Conservation (phyloP, 164 flowering plant species). For the Tetrastigma voinierianum region DNA sequence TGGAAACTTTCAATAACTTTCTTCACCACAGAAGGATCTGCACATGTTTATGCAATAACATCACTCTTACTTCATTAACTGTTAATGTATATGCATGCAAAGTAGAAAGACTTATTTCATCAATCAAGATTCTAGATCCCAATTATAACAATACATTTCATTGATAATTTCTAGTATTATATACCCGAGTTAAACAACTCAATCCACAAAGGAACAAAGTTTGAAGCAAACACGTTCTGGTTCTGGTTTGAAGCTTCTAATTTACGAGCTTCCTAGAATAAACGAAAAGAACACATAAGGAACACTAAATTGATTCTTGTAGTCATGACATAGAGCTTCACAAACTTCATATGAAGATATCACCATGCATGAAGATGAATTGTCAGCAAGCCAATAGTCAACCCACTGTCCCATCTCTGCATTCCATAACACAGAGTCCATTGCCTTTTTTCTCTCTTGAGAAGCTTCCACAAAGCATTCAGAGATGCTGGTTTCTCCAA, state of each 20-base stretch:
- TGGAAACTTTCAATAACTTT: conserved; percentile 50
- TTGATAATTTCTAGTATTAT: neutral
- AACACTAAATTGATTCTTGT: neutral
- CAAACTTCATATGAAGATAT: neutral
- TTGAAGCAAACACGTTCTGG: conserved; percentile 66
- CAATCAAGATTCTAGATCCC: too few relatives aligned
- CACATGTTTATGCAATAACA: conserved; percentile 8
- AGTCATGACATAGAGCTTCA: neutral
- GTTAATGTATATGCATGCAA: neutral
- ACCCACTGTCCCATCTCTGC: conserved; percentile 80
- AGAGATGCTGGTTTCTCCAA: conserved; percentile 36
- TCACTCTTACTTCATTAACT: conserved; percentile 7
- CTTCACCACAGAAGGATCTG: conserved; percentile 51
- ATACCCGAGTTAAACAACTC: conserved; percentile 65
- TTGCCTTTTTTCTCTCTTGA: conserved; percentile 47
- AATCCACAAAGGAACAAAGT: conserved; percentile 85
- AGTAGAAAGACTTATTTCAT: neutral
- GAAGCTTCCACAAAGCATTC: conserved; percentile 51
- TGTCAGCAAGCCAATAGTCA: conserved; percentile 68
- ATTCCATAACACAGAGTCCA: conserved; percentile 74
- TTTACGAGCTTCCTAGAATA: conserved; percentile 45
- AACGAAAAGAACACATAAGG: neutral
- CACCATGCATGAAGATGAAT: conserved; percentile 35
- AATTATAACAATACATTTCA: too few relatives aligned
- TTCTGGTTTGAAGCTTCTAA: conserved; percentile 67